Evolutionary conservation across 495 filamentous ascomycete genomes (phyloP), one percentile per base, ranked within the genome.

Genomic region (Coniosporium apollinis): DNA sequence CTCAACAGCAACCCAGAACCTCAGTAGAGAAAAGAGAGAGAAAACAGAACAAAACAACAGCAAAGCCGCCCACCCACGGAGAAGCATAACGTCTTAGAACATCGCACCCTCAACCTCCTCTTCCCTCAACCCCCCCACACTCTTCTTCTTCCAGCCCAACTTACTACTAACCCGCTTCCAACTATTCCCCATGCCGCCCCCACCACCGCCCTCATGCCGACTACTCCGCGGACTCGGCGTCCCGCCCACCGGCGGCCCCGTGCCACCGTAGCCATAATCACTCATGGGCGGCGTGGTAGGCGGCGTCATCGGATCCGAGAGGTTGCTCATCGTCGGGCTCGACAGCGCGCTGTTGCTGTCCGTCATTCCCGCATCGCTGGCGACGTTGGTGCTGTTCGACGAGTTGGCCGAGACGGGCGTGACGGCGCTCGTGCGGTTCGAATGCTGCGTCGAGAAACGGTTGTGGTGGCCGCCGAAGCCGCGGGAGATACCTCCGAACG

Each of bases 251-350:
- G 6, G 21, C 4, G 34, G 21, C 8, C 34, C 34, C 14, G 26
- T 11, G 14, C 22, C 34, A 6, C 21, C 34, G 21, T 24, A n/a
- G 15, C 19, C 38, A 14, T 26, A 38, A 16, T 58, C 57, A 38
- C 47, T 52, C 36, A 48, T 46, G 5, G 55, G 55, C 6, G 57
- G 55, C 15, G 49, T 58, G 6, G 43, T 54, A 8, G 57, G 57
- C 7, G 57, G 57, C 14, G 57, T 60, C 33, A 54, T 50, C 3
- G 51, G 53, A 18, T 46, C 49, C 34, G 37, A 37, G n/a, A n/a
- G n/a, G n/a, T n/a, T n/a, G n/a, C n/a, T n/a, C n/a, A n/a, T n/a
- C 17, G 45, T 42, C 4, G 46, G 48, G 33, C 47, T 53, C 29
- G 43, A 46, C 2, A 37, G 40, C 30, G 49, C 51, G 9, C 50